These are phyloP conservation scores for Cryptosporidium ubiquitum DNA, from an alignment of 169 alveolate species.

Conservation along the genomic window DNA sequence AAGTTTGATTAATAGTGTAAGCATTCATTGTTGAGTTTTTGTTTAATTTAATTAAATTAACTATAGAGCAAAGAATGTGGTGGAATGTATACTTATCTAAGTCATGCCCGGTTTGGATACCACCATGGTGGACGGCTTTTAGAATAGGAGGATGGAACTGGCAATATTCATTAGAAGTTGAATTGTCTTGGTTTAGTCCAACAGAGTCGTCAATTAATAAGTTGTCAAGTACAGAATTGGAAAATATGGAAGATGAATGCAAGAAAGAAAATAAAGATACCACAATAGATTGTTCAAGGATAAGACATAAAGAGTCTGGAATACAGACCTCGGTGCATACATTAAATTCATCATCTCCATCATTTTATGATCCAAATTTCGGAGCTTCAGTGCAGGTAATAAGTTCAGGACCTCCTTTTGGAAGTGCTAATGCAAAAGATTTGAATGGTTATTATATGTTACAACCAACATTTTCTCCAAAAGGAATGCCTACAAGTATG, in stretches of 20 bases:
- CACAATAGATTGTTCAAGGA: slow-evolving; percentile 28
- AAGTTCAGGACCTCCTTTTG: slow-evolving; percentile 74
- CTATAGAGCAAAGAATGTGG: slow-evolving; percentile 70
- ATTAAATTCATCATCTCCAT: slow-evolving; percentile 70
- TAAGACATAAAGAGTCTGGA: slow-evolving; percentile 57
- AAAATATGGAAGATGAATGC: slow-evolving; percentile 41
- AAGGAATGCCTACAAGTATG: slow-evolving; percentile 52
- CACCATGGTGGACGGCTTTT: slow-evolving; percentile 74
- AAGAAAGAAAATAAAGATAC: slow-evolving; percentile 25
- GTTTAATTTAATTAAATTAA: too few species aligned
- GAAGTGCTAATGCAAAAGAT: slow-evolving; percentile 70
- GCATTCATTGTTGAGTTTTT: neutral
- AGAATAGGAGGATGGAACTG: slow-evolving; percentile 75
- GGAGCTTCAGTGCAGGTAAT: slow-evolving; percentile 72
- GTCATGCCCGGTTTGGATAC: slow-evolving; percentile 72
- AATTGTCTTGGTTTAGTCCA: slow-evolving; percentile 72
- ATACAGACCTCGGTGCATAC: slow-evolving; percentile 52
- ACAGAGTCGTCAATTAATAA: slow-evolving; percentile 39
- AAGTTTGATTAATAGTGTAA: neutral
- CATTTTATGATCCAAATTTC: slow-evolving; percentile 64
- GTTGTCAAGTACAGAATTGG: slow-evolving; percentile 28
- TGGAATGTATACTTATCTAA: slow-evolving; percentile 74
- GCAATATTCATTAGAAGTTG: slow-evolving; percentile 60
- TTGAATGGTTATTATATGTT: slow-evolving; percentile 54
- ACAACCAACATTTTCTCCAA: slow-evolving; percentile 67